Base-by-base conservation (phyloP, 257 asterid genomes). In the Gentiana straminea region DNA sequence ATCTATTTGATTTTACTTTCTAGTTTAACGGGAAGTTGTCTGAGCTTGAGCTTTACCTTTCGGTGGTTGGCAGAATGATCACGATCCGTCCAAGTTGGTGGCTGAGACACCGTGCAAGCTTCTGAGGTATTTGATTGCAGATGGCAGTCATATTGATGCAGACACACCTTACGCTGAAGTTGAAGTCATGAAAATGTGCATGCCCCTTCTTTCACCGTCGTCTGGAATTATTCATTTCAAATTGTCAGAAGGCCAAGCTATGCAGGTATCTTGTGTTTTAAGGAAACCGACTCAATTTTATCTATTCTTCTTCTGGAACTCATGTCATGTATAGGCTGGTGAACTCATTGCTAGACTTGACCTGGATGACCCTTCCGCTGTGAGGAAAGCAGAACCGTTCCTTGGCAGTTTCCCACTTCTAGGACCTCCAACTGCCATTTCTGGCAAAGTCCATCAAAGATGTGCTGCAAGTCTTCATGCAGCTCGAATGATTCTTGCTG, bases 181-280 rank as follows among this genome's bases (percentile, higher is more conserved):
- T 41, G 99, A 92, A 82, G 99, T 92, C 70, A 92, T 92, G 99
- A 92, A 92, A 72, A 92, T 92, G 99, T 92, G 99, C 70, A 92
- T 92, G 99, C 99, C 99, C 52, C 99, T 92, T 73, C 97, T 92
- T 63, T 88, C 95, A 52, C 99, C 99, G 61, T 89, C 99, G 56
- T 88, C 97, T 8, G 99, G 99, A 45, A 71, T 77, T 35, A 88
- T 92, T 69, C 91, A 73, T 62, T 83, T 88, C 65, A 68, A 68
- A 70, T 65, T 92, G 95, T 81, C 97, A 54, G 99, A 92, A 68
- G 99, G 99, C 68, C 99, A 88, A 85, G 82, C 99, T 33, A 92
- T 92, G 99, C 97, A 92, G 99, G 99, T 92, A 77, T 35, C 52
- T n/a, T 61, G 53, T 64, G 55, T 7, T 56, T 37, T 68, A 35